These are phyloP conservation scores for Chalciporus pseudorubinellus DNA, from an alignment of 768 basidiomycete genomes.

Conservation along the genomic window DNA sequence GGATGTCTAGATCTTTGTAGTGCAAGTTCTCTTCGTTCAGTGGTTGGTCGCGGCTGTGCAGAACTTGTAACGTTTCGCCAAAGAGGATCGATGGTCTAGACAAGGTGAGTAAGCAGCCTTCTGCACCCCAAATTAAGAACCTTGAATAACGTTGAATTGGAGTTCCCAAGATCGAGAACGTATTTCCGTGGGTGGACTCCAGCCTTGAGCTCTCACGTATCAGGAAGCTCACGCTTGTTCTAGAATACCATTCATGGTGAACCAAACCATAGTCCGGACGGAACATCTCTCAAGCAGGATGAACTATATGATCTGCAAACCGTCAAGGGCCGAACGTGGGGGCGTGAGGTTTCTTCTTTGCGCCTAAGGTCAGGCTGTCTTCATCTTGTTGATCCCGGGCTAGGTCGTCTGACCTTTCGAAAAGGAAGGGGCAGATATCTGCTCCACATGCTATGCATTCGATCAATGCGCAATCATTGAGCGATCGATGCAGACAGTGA, in stretches of 20 bases:
- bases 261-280: constrained; percentile 45
- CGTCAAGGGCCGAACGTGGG: constrained; percentile 62
- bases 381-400: constrained; percentile 4
- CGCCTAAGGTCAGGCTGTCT: constrained; percentile 57
- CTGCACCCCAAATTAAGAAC: constrained; percentile 11
- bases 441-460: constrained; percentile 63
- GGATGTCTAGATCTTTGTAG: background rate
- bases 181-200: constrained; percentile 82
- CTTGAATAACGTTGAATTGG: constrained; percentile 11
- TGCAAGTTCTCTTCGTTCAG: background rate
- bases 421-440: constrained; percentile 72
- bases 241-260: constrained; percentile 33
- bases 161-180: constrained; percentile 62
- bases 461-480: constrained; percentile 61
- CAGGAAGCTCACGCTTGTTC: constrained; percentile 31
- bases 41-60: constrained; percentile 49
- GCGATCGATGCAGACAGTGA: constrained; percentile 57
- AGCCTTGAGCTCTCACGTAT: constrained; percentile 63
- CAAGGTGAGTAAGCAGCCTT: constrained; percentile 50
- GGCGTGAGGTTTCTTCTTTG: constrained; percentile 77
- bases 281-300: constrained; percentile 69
- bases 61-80: constrained; percentile 72
- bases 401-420: constrained; percentile 9
- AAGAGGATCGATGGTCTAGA: constrained; percentile 70
- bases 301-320: constrained; percentile 77